Evolutionary conservation across 2,329 filamentous ascomycete genomes (phyloP).

Genomic region (Myotisia sp.): DNA sequence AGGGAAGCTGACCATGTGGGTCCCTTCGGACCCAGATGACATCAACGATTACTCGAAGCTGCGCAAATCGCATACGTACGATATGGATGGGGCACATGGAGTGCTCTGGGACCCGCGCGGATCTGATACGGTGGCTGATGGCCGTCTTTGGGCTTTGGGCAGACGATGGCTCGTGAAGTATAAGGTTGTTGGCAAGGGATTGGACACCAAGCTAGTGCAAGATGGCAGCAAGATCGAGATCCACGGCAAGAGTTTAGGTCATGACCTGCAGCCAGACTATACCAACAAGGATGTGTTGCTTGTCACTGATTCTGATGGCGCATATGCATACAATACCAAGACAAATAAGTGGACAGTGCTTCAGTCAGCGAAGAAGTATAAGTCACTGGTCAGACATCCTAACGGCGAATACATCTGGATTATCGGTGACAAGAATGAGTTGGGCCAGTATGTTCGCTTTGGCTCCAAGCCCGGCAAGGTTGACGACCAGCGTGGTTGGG

Average conservation of each 20-base stretch:
- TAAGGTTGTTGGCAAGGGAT: conserved; percentile 6
- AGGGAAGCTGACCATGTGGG: conserved; percentile 12
- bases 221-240: conserved; percentile 3
- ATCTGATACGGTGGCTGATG: conserved; percentile 1
- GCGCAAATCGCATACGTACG: conserved; percentile 3
- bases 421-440: conserved; percentile 9
- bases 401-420: conserved; percentile 14
- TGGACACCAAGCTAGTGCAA: conserved; percentile 4
- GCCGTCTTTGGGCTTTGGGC: conserved; percentile 7
- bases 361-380: conserved; percentile 8
- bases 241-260: conserved; percentile 8
- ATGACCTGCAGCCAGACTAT: conserved; percentile 13
- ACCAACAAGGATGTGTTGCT: conserved; percentile 10
- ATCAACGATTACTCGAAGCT: conserved; percentile 9
- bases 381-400: conserved; percentile 12
- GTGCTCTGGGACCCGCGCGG: conserved; percentile 10
- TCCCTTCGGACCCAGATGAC: conserved; percentile 9
- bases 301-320: conserved; percentile 12
- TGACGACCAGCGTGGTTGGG: conserved; percentile 8
- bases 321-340: conserved; percentile 11
- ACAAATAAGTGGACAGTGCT: conserved; percentile 10
- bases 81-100: conserved; percentile 6
- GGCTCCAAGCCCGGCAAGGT: conserved; percentile 5
- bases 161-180: conserved; percentile 7
- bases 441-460: conserved; percentile 14